These are phyloP conservation scores for Zymoseptoria crescenta DNA, from an alignment of 2,329 filamentous ascomycete genomes.

Conservation along the genomic window DNA sequence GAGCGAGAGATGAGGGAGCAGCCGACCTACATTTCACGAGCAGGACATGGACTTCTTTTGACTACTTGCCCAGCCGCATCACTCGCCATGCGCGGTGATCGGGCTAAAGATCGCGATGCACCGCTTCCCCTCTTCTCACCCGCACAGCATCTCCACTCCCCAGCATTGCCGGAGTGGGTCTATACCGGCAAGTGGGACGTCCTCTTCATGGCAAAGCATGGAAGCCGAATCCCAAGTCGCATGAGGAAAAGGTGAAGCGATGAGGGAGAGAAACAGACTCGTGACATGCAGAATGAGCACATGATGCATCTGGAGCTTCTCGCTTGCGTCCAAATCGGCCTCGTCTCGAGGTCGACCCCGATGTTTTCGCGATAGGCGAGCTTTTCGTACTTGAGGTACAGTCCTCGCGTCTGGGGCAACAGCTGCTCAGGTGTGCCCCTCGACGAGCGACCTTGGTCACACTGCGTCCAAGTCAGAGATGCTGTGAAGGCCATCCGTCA, in stretches of 20 bases:
- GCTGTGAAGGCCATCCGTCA: neutral
- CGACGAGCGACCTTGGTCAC: neutral
- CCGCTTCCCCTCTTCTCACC: neutral
- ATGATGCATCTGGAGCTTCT: neutral
- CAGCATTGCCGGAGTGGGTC: neutral
- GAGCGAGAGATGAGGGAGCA: neutral
- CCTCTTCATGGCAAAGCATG: neutral
- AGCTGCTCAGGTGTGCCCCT: neutral
- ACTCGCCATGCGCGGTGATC: neutral
- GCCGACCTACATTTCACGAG: neutral
- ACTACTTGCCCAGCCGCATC: neutral
- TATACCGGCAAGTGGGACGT: neutral
- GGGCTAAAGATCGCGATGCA: neutral
- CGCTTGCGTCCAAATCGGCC: neutral
- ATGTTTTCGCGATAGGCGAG: neutral
- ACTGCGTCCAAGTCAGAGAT: too few relatives aligned
- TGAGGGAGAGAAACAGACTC: neutral
- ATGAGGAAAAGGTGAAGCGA: neutral
- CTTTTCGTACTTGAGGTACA: neutral
- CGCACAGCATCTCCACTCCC: neutral
- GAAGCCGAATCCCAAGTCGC: neutral
- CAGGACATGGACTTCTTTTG: neutral
- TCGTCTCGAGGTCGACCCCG: neutral
- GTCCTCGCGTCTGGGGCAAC: neutral
- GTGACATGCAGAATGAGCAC: neutral